Evolutionary conservation across 371 early-diverging fungal species (phyloP).

Genomic region (Batrachochytrium dendrobatidis): DNA sequence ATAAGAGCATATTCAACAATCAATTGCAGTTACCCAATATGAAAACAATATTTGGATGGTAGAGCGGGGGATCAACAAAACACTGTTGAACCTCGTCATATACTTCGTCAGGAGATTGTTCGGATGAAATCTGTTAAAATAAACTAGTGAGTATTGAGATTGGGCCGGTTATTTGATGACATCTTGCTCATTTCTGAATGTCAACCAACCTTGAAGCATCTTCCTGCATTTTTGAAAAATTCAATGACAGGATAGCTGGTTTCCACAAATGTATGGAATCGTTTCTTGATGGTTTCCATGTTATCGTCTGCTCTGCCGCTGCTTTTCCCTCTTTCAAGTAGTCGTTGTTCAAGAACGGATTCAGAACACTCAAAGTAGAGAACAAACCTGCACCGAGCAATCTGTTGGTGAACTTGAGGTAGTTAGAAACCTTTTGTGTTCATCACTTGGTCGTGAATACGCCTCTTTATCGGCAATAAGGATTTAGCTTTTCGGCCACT

Average conservation of each 20-base stretch:
- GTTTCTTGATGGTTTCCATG: constrained; percentile 46
- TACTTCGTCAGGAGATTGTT: constrained; percentile 28
- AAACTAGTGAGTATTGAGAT: no score
- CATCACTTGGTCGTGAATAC: not conserved
- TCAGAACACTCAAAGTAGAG: constrained; percentile 49
- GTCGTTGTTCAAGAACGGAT: constrained; percentile 35
- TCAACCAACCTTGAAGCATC: constrained; percentile 33
- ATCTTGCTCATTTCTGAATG: not conserved
- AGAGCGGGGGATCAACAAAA: constrained; percentile 15
- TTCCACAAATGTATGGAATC: constrained; percentile 46
- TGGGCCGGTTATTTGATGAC: no score
- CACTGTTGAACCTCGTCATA: constrained; percentile 22
- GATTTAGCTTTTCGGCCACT: no score
- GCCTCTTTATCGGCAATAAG: no score
- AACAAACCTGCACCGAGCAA: constrained; percentile 34
- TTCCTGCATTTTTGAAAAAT: constrained; percentile 33
- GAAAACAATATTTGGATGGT: constrained; percentile 35
- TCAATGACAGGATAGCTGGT: constrained; percentile 51
- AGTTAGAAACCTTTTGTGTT: not conserved
- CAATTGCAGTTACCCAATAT: constrained; percentile 26
- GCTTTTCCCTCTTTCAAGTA: constrained; percentile 52
- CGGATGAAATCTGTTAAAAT: constrained; percentile 23
- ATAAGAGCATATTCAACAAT: no score
- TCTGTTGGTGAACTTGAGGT: constrained; percentile 16
- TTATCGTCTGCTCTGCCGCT: constrained; percentile 57